Conservation (phyloP, 2,329 filamentous ascomycete species). For the Epichloe sp. region DNA sequence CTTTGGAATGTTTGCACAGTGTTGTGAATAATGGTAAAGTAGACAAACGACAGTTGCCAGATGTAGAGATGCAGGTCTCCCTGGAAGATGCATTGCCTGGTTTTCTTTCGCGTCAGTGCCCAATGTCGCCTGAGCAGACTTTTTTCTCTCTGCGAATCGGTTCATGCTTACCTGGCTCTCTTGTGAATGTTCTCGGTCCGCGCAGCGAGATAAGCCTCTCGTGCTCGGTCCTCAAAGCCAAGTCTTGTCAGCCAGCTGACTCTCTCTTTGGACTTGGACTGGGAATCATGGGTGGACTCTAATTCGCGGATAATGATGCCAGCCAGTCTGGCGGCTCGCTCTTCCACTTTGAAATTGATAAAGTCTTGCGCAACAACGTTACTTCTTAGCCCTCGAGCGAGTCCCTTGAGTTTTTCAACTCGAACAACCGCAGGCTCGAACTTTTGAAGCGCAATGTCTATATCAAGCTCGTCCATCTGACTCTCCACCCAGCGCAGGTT, state of each 20-base stretch:
- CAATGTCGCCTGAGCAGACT: not conserved
- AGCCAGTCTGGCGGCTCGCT: slow-evolving; percentile 66
- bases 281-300: slow-evolving; percentile 63
- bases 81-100: slow-evolving; percentile 85
- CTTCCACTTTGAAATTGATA: slow-evolving; percentile 81
- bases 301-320: slow-evolving; percentile 65
- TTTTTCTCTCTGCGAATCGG: too few relatives aligned
- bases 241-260: slow-evolving; percentile 75
- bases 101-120: not conserved
- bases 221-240: slow-evolving; percentile 79
- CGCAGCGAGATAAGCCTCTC: slow-evolving; percentile 74
- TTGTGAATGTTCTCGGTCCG: slow-evolving; percentile 68
- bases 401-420: slow-evolving; percentile 71
- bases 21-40: slow-evolving; percentile 88
- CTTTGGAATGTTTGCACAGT: slow-evolving; percentile 79
- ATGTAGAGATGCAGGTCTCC: slow-evolving; percentile 88
- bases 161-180: slow-evolving; percentile 53
- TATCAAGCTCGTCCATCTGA: slow-evolving; percentile 92
- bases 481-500: slow-evolving; percentile 91
- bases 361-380: slow-evolving; percentile 84
- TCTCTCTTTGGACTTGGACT: slow-evolving; percentile 64
- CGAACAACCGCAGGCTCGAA: slow-evolving; percentile 75
- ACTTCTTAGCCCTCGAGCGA: slow-evolving; percentile 69
- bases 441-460: slow-evolving; percentile 81
- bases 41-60: slow-evolving; percentile 88